These are phyloP conservation scores for Nidula niveotomentosa DNA, from an alignment of 1,284 basidiomycete species.

Conservation along the genomic window DNA sequence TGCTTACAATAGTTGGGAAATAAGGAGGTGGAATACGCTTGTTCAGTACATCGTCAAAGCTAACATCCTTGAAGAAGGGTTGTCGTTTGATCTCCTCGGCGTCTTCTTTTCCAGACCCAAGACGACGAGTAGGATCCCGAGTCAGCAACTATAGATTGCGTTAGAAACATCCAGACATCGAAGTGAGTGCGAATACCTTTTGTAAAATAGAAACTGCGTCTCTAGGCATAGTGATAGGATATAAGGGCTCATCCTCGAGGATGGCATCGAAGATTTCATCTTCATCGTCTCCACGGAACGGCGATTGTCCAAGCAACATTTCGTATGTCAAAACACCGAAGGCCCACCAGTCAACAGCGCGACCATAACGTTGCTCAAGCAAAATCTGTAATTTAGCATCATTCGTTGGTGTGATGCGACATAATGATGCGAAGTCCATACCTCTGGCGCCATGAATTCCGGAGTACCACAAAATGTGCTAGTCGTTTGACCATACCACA, in stretches of 20 bases:
- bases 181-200: constrained; percentile 52
- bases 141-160: constrained; percentile 73
- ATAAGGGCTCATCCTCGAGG: constrained; percentile 96
- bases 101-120: constrained; percentile 94
- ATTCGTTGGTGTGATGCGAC: neutral
- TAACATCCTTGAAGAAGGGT: constrained; percentile 98
- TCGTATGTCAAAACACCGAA: constrained; percentile 99
- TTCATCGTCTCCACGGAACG: constrained; percentile 99
- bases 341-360: constrained; percentile 99
- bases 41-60: constrained; percentile 93
- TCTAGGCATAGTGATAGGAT: constrained; percentile 99
- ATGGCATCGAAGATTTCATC: constrained; percentile 99
- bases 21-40: constrained; percentile 98
- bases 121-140: constrained; percentile 87
- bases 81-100: constrained; percentile 98
- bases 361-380: constrained; percentile 96
- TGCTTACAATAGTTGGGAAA: constrained; percentile 90
- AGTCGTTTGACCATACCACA: constrained; percentile 98
- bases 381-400: constrained; percentile 66
- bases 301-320: constrained; percentile 98
- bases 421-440: constrained; percentile 27
- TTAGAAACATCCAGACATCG: constrained; percentile 10
- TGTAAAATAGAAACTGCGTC: constrained; percentile 96
- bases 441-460: constrained; percentile 99
- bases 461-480: constrained; percentile 99